These are phyloP conservation scores for Fraxinus ornus DNA, from an alignment of 305 asterid genomes.

Conservation along the genomic window DNA sequence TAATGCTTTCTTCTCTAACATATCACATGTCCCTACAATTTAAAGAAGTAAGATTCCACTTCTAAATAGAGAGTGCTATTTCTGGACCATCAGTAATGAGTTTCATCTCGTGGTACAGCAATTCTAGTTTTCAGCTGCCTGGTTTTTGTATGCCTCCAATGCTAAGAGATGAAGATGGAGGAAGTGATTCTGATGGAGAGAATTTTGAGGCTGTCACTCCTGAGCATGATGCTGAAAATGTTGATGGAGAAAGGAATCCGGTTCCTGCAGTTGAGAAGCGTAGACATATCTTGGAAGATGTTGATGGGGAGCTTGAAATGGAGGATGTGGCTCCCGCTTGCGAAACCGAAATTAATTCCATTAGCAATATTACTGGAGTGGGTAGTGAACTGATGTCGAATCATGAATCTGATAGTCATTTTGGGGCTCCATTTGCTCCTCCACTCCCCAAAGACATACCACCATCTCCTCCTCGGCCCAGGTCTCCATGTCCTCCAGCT, in stretches of 20 bases:
- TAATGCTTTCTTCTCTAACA: constrained; percentile 9
- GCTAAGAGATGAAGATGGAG: constrained; percentile 66
- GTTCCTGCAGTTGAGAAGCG: constrained; percentile 57
- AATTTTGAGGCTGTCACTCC: constrained; percentile 93
- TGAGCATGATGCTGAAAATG: constrained; percentile 58
- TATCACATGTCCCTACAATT: background rate
- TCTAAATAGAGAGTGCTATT: background rate
- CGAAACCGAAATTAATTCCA: constrained; percentile 46
- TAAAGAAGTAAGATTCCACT: background rate
- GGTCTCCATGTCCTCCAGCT: constrained; percentile 36
- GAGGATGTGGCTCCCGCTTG: constrained; percentile 85
- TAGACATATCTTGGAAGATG: constrained; percentile 82
- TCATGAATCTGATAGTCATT: constrained; percentile 34
- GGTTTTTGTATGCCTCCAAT: constrained; percentile 88
- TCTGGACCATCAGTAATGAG: constrained; percentile 15
- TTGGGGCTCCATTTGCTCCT: constrained; percentile 38
- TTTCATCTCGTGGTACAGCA: constrained; percentile 48
- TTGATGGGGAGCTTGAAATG: constrained; percentile 95
- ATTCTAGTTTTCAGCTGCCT: constrained; percentile 85
- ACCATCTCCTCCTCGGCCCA: constrained; percentile 40
- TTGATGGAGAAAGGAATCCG: constrained; percentile 39
- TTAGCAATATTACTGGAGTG: constrained; percentile 32
- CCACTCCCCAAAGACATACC: constrained; percentile 47
- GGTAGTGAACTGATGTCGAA: constrained; percentile 35
- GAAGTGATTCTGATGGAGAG: constrained; percentile 85